Percentiles rank a stretch among this genome's conserved stretches.
Conservation (phyloP, 148 eudicot species). For the Spergularia marina region DNA sequence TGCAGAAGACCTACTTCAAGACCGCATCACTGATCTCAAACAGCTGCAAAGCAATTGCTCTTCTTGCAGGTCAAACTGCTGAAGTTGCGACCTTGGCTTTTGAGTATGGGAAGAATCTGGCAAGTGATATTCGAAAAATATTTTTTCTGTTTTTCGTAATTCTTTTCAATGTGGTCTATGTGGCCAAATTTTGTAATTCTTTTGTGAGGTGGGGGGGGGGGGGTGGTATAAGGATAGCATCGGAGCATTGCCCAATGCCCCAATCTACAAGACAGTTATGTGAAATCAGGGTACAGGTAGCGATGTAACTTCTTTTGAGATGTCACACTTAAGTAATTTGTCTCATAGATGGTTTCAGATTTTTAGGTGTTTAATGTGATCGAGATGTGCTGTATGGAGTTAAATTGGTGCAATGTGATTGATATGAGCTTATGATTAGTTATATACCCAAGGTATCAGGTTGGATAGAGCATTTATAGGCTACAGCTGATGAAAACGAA, state of each 20-base stretch:
- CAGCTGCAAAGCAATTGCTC: slow-evolving; percentile 95
- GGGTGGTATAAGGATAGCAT: not conserved
- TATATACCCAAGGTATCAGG: not conserved
- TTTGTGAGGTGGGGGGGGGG: not conserved
- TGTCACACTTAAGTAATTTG: too few relatives aligned
- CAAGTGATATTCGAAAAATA: slow-evolving; percentile 29
- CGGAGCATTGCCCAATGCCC: not conserved
- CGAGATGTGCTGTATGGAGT: not conserved
- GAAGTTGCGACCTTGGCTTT: slow-evolving; percentile 79
- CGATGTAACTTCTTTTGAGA: too few relatives aligned
- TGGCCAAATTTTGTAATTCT: not conserved
- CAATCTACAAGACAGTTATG: not conserved
- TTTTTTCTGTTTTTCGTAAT: not conserved
- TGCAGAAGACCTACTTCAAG: slow-evolving; percentile 91
- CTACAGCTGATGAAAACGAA: not conserved
- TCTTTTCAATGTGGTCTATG: not conserved
- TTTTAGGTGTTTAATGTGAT: not conserved
- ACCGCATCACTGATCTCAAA: slow-evolving; percentile 92
- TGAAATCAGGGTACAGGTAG: not conserved
- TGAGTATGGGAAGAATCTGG: slow-evolving; percentile 96
- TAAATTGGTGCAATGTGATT: not conserved
- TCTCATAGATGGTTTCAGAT: not conserved
- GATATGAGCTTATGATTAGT: not conserved
- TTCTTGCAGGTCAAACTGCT: slow-evolving; percentile 85
- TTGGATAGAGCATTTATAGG: not conserved